phyloP scores from a whole-genome alignment of 176 grass and related monocot genomes.

The Cenchrus purpureus region DNA sequence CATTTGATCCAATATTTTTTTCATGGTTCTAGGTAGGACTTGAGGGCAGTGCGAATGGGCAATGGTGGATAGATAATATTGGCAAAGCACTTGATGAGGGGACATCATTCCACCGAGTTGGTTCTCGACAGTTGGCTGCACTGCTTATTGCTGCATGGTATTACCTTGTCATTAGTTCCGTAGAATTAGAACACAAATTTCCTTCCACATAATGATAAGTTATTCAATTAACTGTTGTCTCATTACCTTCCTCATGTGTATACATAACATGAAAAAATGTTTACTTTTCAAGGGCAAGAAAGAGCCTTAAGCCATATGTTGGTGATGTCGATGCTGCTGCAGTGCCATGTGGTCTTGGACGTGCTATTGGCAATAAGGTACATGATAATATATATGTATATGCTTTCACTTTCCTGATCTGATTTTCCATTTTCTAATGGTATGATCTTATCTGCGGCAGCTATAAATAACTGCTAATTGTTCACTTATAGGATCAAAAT shows the following conservation, averaged over 20 bases:
- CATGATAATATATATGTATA: constrained; percentile 28
- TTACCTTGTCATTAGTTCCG: constrained; percentile 28
- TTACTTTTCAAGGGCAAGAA: constrained; percentile 81
- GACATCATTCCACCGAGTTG: constrained; percentile 86
- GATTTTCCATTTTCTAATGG: constrained; percentile 25
- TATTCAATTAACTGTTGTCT: constrained; percentile 13
- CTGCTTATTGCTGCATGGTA: constrained; percentile 95
- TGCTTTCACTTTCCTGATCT: not conserved
- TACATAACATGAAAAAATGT: constrained; percentile 41
- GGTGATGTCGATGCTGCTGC: constrained; percentile 98
- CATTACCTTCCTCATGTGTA: constrained; percentile 40
- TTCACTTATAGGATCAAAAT: not conserved
- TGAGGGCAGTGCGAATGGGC: constrained; percentile 92
- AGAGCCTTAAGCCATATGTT: constrained; percentile 81
- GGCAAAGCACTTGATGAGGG: constrained; percentile 90
- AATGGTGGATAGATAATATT: constrained; percentile 98
- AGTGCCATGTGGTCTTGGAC: constrained; percentile 91
- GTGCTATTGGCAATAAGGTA: constrained; percentile 97
- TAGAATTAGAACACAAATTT: constrained; percentile 31
- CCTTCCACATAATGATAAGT: constrained; percentile 8
- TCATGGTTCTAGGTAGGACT: constrained; percentile 86
- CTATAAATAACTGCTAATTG: not conserved
- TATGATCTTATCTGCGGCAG: not conserved
- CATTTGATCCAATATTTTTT: constrained; percentile 16
- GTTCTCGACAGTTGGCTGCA: constrained; percentile 94